Evolutionary conservation across 139 green algal genomes (phyloP).

Genomic region (Coelastrella sp.): DNA sequence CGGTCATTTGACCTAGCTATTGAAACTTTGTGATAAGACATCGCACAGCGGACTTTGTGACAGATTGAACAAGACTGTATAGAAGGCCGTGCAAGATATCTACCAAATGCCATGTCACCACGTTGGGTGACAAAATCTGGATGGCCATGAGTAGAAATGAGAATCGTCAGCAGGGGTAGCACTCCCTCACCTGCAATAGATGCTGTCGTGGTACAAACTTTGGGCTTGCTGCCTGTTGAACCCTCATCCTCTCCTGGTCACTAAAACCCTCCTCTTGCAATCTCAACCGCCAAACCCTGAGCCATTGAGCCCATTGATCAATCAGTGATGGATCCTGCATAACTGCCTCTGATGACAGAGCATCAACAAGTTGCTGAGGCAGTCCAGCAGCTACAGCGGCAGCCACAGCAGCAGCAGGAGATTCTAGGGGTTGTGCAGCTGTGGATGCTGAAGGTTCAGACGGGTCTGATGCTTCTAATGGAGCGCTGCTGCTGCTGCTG

Average conservation of each 20-base stretch:
- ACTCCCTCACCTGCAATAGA: constrained; percentile 70
- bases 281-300: constrained; percentile 60
- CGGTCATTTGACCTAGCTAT: no score
- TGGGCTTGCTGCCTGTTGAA: constrained; percentile 76
- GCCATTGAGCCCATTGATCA: constrained; percentile 73
- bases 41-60: no score
- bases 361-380: constrained; percentile 41
- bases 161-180: neutral
- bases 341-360: constrained; percentile 41
- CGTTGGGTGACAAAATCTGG: neutral
- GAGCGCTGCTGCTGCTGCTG: constrained; percentile 35
- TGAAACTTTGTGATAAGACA: no score
- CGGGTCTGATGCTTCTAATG: neutral
- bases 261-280: constrained; percentile 65
- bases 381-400: constrained; percentile 23
- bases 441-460: neutral
- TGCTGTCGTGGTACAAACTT: constrained; percentile 89
- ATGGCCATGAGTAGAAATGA: neutral
- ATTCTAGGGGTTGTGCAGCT: neutral
- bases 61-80: no score
- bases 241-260: constrained; percentile 54
- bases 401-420: neutral
- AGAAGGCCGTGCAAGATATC: no score
- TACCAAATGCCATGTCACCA: neutral
- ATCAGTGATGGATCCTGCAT: constrained; percentile 50